Evolutionary conservation across 164 flowering plant genomes (phyloP).

Genomic region (Brasenia schreberi): DNA sequence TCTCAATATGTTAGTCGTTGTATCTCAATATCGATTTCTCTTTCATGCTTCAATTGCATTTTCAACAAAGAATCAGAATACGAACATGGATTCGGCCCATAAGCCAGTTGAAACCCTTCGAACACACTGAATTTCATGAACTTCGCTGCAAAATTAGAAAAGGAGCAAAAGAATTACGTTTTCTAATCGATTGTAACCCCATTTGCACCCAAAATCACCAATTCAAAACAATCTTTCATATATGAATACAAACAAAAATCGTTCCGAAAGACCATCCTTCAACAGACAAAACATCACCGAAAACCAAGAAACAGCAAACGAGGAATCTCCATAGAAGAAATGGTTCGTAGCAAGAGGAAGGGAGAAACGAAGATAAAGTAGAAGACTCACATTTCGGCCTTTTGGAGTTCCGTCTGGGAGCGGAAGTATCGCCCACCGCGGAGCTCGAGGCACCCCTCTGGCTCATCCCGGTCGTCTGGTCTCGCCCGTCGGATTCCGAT

Average conservation of each 20-base stretch:
- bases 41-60: background rate
- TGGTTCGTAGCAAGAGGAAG: no score
- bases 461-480: constrained; percentile 6
- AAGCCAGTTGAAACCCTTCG: no score
- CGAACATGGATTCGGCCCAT: no score
- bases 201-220: background rate
- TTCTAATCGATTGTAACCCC: background rate
- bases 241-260: background rate
- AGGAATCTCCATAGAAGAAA: background rate
- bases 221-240: background rate
- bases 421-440: constrained; percentile 8
- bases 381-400: constrained; percentile 14
- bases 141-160: no score
- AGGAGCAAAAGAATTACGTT: background rate
- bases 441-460: constrained; percentile 6
- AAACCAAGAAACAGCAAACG: background rate
- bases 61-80: background rate
- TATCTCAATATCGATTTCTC: no score
- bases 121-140: no score
- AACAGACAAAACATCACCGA: background rate
- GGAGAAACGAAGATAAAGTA: background rate
- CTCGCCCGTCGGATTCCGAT: background rate
- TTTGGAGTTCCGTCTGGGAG: constrained; percentile 18
- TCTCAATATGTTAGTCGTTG: no score
- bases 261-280: background rate